These are phyloP conservation scores for Colletotrichum sp. DNA, from an alignment of 2,329 filamentous ascomycete species.

Conservation along the genomic window DNA sequence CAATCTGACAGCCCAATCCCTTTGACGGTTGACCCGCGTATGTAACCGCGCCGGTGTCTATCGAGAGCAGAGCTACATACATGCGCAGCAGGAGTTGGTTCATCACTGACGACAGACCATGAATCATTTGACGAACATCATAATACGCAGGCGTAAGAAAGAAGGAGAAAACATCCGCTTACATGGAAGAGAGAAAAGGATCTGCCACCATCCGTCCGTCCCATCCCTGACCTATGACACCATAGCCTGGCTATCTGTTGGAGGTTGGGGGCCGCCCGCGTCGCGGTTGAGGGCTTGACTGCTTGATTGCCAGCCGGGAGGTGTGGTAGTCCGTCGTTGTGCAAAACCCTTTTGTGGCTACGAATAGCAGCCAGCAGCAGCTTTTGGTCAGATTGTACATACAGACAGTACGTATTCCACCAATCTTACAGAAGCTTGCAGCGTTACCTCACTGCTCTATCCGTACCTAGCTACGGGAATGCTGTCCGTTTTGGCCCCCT, in stretches of 20 bases:
- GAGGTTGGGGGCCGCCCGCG: constrained; percentile 8
- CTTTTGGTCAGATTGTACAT: neutral
- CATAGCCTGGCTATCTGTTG: neutral
- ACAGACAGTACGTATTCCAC: neutral
- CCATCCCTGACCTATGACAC: constrained; percentile 19
- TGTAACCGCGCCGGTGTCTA: neutral
- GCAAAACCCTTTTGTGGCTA: neutral
- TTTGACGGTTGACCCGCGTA: neutral
- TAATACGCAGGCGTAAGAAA: neutral
- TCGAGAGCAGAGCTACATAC: neutral
- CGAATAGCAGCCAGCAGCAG: neutral
- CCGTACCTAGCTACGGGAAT: neutral
- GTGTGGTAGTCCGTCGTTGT: neutral
- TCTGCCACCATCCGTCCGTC: constrained; percentile 6
- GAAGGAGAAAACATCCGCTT: neutral
- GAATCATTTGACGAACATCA: neutral
- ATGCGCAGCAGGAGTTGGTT: neutral
- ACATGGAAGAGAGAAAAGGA: constrained; percentile 1
- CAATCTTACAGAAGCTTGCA: neutral
- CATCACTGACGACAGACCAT: neutral
- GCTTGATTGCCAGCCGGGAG: constrained; percentile 17
- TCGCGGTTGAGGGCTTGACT: neutral
- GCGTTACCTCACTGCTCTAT: neutral
- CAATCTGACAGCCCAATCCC: neutral
- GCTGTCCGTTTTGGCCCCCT: constrained; percentile 10